Percentiles rank a stretch among this genome's conserved stretches.
Conservation (phyloP, 441 rosid genomes). For the Syzygium syzygioides region DNA sequence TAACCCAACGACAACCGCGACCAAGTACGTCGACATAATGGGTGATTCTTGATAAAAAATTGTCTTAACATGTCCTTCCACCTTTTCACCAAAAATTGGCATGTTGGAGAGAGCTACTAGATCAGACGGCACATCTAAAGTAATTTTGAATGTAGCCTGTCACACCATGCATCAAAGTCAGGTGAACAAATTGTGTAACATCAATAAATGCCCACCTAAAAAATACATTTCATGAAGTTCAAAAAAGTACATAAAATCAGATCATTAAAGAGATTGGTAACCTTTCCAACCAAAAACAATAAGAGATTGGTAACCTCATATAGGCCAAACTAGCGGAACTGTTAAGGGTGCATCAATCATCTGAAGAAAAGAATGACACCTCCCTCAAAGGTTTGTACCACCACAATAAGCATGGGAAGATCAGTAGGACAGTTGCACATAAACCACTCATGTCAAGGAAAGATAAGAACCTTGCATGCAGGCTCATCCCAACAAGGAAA, state of each 20-base stretch:
- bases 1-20: constrained; percentile 86
- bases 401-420: neutral
- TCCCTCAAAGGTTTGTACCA: neutral
- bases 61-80: constrained; percentile 56
- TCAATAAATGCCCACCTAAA: neutral
- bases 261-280: neutral
- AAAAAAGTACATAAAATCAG: neutral
- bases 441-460: neutral
- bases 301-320: neutral
- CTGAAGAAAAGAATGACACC: neutral
- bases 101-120: constrained; percentile 89
- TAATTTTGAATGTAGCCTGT: constrained; percentile 90
- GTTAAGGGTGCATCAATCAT: neutral
- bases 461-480: constrained; percentile 70
- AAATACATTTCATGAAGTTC: neutral
- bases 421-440: neutral
- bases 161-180: constrained; percentile 8
- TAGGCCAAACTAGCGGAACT: neutral
- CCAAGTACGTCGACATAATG: constrained; percentile 94
- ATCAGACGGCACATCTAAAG: constrained; percentile 75
- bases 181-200: neutral
- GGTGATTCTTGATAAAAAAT: constrained; percentile 86
- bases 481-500: constrained; percentile 99
- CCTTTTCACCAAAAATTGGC: constrained; percentile 74
- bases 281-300: too few species aligned